Conservation (phyloP, 179 eudicot species). For the Carnegiea gigantea region DNA sequence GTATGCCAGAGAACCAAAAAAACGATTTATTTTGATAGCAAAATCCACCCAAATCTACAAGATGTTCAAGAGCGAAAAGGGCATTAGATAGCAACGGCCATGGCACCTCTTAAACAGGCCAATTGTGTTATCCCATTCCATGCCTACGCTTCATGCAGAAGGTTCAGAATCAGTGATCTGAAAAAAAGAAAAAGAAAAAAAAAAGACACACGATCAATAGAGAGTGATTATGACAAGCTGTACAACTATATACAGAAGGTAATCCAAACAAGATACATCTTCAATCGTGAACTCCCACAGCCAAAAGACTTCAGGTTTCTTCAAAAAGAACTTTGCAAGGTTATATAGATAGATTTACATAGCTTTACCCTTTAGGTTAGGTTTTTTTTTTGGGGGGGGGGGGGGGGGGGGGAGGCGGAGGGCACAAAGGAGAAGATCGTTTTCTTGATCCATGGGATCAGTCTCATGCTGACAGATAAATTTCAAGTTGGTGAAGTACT, state of each 20-base stretch:
- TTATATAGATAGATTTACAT: not conserved
- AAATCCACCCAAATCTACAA: slow-evolving; percentile 24
- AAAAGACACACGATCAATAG: too few relatives aligned
- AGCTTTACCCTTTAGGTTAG: not conserved
- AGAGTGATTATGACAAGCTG: too few relatives aligned
- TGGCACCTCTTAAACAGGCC: slow-evolving; percentile 33
- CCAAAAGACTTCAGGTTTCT: not conserved
- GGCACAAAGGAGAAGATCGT: not conserved
- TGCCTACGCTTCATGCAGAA: slow-evolving; percentile 13
- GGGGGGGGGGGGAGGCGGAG: not conserved
- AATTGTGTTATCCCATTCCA: slow-evolving; percentile 24
- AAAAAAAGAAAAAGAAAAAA: not conserved
- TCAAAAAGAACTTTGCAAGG: not conserved
- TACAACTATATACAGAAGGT: not conserved
- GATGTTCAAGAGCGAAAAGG: not conserved
- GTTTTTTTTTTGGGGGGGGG: not conserved
- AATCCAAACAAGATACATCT: not conserved
- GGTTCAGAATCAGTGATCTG: slow-evolving; percentile 18
- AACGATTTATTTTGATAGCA: slow-evolving; percentile 18
- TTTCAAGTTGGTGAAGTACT: not conserved
- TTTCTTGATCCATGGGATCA: not conserved
- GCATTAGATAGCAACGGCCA: slow-evolving; percentile 23
- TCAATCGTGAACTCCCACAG: not conserved
- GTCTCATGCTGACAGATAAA: not conserved
- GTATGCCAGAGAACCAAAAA: not conserved